phyloP scores from a whole-genome alignment of 2,329 filamentous ascomycete species.

The Rhinocladiella similis region DNA sequence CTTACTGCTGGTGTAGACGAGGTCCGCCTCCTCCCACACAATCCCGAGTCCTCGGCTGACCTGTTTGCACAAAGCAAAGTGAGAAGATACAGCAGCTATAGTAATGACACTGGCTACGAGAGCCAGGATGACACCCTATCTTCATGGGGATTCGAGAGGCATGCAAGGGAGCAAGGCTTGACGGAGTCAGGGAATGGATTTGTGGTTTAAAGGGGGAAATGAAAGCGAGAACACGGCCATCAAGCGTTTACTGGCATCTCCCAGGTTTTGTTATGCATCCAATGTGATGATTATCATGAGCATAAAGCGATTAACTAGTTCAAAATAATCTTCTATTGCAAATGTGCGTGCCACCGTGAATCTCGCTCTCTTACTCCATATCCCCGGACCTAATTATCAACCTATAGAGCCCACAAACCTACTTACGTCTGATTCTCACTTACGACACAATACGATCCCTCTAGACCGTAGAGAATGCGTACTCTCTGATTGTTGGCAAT shows the following conservation, averaged over 20 bases:
- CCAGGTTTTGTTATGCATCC: background rate
- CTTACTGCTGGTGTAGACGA: constrained; percentile 17
- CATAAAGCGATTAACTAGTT: background rate
- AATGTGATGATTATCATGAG: background rate
- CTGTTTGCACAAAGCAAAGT: constrained; percentile 13
- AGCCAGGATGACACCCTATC: constrained; percentile 30
- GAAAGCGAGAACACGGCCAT: background rate
- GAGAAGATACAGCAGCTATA: constrained; percentile 35
- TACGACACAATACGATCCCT: too few relatives aligned
- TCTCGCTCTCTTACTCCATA: too few relatives aligned
- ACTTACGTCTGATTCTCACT: too few relatives aligned
- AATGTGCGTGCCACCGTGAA: too few relatives aligned
- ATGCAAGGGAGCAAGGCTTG: background rate
- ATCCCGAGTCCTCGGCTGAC: constrained; percentile 17
- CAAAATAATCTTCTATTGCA: background rate
- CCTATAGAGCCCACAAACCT: too few relatives aligned
- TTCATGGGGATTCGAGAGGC: constrained; percentile 12
- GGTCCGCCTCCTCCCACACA: constrained; percentile 21
- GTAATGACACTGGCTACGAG: constrained; percentile 43
- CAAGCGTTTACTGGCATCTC: background rate
- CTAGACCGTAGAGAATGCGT: too few relatives aligned
- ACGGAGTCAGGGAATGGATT: background rate
- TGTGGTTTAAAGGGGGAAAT: constrained; percentile 3
- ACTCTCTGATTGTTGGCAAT: too few relatives aligned
- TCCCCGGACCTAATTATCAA: too few relatives aligned